These are phyloP conservation scores for Cladorrhinum samala DNA, from an alignment of 495 filamentous ascomycete genomes.

Conservation along the genomic window DNA sequence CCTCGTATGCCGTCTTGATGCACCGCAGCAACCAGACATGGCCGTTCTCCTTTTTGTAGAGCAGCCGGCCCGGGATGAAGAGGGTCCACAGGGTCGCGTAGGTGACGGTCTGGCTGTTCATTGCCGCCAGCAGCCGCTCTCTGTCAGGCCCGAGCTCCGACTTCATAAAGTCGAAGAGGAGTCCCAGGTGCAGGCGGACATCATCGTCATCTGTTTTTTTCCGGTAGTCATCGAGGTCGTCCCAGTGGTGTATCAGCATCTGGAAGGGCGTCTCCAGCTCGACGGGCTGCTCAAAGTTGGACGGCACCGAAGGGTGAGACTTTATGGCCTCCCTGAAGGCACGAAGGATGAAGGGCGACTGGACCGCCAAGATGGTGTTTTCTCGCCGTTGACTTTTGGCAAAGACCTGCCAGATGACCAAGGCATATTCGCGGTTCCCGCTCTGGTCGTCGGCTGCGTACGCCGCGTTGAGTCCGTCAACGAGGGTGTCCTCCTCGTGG, in stretches of 20 bases:
- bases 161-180: constrained; percentile 31
- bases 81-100: constrained; percentile 32
- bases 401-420: constrained; percentile 27
- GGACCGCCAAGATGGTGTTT: constrained; percentile 33
- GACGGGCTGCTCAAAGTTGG: constrained; percentile 27
- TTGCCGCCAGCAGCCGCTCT: constrained; percentile 24
- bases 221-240: constrained; percentile 24
- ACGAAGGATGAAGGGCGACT: constrained; percentile 38
- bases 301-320: constrained; percentile 33
- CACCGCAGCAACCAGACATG: constrained; percentile 3
- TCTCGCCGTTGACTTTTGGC: constrained; percentile 12
- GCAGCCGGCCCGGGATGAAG: constrained; percentile 28
- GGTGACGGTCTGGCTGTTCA: constrained; percentile 20
- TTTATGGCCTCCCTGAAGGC: constrained; percentile 23
- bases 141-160: constrained; percentile 22
- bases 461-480: not conserved
- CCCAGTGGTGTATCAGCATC: constrained; percentile 29
- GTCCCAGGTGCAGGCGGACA: constrained; percentile 27
- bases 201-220: constrained; percentile 22
- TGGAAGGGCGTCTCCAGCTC: constrained; percentile 24
- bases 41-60: constrained; percentile 26
- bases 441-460: not conserved
- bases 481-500: constrained; percentile 7
- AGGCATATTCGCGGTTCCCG: constrained; percentile 22
- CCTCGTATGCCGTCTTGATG: constrained; percentile 3